Evolutionary conservation across 2,329 filamentous ascomycete genomes (phyloP).

Genomic region (Diaporthe nobilis): DNA sequence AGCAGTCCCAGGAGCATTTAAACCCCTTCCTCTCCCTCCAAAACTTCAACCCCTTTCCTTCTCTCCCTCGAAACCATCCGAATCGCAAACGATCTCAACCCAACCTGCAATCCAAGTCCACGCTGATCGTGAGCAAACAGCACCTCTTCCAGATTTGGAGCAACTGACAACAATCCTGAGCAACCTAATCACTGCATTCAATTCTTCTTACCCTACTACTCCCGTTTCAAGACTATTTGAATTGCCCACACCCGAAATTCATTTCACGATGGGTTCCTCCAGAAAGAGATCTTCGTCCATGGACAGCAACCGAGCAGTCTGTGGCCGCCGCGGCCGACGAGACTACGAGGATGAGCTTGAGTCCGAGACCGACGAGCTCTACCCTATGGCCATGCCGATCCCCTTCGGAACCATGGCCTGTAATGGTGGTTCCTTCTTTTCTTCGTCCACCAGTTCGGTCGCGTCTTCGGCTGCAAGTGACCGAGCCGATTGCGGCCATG

Average conservation of each 20-base stretch:
- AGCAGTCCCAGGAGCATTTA: background rate
- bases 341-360: background rate
- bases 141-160: background rate
- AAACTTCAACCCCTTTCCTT: background rate
- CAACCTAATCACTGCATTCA: background rate
- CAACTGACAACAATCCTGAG: background rate
- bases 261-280: background rate
- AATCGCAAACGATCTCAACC: background rate
- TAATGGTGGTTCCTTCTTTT: background rate
- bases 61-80: background rate
- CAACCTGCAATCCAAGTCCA: background rate
- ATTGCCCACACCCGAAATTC: background rate
- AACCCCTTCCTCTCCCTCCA: background rate
- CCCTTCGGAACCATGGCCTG: slow-evolving; percentile 13
- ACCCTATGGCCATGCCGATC: background rate
- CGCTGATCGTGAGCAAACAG: background rate
- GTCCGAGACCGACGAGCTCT: background rate
- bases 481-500: background rate
- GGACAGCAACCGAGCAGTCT: slow-evolving; percentile 7
- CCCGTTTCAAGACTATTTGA: background rate
- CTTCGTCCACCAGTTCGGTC: background rate
- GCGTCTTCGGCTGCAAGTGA: background rate
- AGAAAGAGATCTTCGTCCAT: slow-evolving; percentile 16
- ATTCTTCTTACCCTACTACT: background rate
- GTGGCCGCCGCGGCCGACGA: background rate